Conservation (phyloP, 352 stramenopile genomes). For the Pseudoperonospora humuli region DNA sequence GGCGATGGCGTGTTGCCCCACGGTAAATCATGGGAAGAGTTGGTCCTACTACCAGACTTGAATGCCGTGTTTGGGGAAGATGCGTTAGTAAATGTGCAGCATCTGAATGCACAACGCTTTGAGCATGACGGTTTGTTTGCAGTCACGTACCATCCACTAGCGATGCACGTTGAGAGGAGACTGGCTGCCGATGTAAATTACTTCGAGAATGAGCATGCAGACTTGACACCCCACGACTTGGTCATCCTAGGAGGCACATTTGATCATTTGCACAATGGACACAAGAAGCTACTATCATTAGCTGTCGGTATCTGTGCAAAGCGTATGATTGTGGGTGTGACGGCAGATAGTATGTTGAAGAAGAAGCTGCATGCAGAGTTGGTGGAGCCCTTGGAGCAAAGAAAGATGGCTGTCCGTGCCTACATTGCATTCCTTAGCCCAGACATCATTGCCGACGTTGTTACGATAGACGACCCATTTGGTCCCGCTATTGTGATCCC, state of each 20-base stretch:
- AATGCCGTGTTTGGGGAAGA: constrained; percentile 63
- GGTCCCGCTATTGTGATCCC: constrained; percentile 75
- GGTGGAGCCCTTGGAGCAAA: constrained; percentile 50
- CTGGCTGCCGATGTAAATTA: constrained; percentile 51
- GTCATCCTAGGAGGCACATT: constrained; percentile 84
- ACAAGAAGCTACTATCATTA: constrained; percentile 86
- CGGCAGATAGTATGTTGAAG: constrained; percentile 63
- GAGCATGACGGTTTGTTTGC: constrained; percentile 40
- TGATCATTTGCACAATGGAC: constrained; percentile 87
- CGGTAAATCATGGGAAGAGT: constrained; percentile 47
- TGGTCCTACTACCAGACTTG: constrained; percentile 55
- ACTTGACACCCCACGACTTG: constrained; percentile 44
- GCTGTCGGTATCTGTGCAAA: constrained; percentile 47
- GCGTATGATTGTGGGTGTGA: constrained; percentile 72
- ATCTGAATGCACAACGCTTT: constrained; percentile 60
- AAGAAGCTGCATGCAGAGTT: constrained; percentile 70
- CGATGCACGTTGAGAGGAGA: constrained; percentile 39
- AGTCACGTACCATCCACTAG: constrained; percentile 59
- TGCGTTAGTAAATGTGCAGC: constrained; percentile 47
- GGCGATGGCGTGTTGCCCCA: constrained; percentile 17
- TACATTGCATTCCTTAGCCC: constrained; percentile 70
- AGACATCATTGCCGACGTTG: constrained; percentile 50
- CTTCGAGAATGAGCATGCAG: constrained; percentile 63
- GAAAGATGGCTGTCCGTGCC: constrained; percentile 44
- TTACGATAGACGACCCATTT: constrained; percentile 80